Conservation (phyloP, 2,329 filamentous ascomycete species). For the Monilinia aucupariae region DNA sequence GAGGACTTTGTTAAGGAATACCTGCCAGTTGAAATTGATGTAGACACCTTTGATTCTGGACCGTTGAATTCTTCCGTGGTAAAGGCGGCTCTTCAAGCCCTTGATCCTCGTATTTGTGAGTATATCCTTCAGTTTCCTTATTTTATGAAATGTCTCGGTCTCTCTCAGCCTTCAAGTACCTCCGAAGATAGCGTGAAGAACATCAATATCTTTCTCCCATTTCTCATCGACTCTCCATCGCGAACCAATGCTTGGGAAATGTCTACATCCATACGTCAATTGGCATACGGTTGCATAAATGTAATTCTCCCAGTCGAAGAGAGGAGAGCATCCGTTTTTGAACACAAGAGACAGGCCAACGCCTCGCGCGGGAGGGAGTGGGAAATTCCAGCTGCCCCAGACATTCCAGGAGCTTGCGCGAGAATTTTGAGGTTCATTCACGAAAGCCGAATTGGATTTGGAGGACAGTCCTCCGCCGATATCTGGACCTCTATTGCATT, state of each 20-base stretch:
- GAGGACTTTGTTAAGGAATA: constrained; percentile 30
- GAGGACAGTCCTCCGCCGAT: constrained; percentile 18
- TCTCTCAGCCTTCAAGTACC: neutral
- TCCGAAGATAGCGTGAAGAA: constrained; percentile 11
- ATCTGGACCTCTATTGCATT: constrained; percentile 31
- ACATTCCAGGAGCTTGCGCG: constrained; percentile 29
- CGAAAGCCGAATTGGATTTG: constrained; percentile 20
- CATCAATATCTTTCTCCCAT: constrained; percentile 55
- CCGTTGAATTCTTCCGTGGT: neutral
- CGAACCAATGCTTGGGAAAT: constrained; percentile 53
- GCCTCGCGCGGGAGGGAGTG: constrained; percentile 29
- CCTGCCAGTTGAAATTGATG: constrained; percentile 8
- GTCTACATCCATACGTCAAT: constrained; percentile 44
- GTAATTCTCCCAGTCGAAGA: constrained; percentile 31
- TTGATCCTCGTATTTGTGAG: constrained; percentile 49
- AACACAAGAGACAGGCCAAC: constrained; percentile 31
- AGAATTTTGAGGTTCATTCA: constrained; percentile 21
- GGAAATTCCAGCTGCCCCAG: constrained; percentile 24
- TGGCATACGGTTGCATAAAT: constrained; percentile 52
- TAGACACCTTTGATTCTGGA: neutral
- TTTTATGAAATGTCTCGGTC: constrained; percentile 27
- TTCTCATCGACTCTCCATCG: constrained; percentile 53
- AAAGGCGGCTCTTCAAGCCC: constrained; percentile 19
- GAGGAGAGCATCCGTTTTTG: constrained; percentile 25
- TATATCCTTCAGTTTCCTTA: constrained; percentile 41